Conservation (phyloP, 495 filamentous ascomycete genomes). For the Glonium stellatum region DNA sequence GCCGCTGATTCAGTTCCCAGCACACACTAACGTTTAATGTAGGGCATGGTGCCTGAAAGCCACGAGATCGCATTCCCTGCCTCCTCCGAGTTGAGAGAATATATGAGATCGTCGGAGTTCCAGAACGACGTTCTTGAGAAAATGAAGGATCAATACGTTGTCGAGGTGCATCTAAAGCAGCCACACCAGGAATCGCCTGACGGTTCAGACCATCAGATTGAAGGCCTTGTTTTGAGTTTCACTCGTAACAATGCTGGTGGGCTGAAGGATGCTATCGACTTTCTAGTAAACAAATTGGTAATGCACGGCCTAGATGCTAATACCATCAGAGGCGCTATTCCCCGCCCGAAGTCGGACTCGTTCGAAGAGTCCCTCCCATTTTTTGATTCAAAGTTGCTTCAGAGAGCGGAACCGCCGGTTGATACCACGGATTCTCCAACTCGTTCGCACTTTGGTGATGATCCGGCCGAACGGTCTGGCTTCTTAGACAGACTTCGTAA, state of each 20-base stretch:
- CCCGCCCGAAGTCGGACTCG: slow-evolving; percentile 93
- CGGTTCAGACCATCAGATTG: slow-evolving; percentile 31
- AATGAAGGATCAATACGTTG: slow-evolving; percentile 83
- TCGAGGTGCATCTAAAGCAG: slow-evolving; percentile 63
- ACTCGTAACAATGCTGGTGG: slow-evolving; percentile 96
- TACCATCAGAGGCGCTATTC: slow-evolving; percentile 85
- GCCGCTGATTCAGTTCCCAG: neutral
- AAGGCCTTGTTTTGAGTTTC: slow-evolving; percentile 62
- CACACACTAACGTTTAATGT: slow-evolving; percentile 29
- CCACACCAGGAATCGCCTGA: slow-evolving; percentile 30
- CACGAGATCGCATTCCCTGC: slow-evolving; percentile 83
- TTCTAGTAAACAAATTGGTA: slow-evolving; percentile 74
- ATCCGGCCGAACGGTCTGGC: slow-evolving; percentile 58
- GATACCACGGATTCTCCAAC: slow-evolving; percentile 75
- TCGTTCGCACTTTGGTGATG: slow-evolving; percentile 68
- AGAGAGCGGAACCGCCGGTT: slow-evolving; percentile 74
- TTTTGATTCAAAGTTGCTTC: slow-evolving; percentile 92
- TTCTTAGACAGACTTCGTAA: slow-evolving; percentile 86
- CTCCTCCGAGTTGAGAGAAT: slow-evolving; percentile 63
- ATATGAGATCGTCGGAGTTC: slow-evolving; percentile 73
- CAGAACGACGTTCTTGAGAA: slow-evolving; percentile 69
- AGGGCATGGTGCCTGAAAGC: slow-evolving; percentile 94
- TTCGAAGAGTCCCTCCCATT: slow-evolving; percentile 94
- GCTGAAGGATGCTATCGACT: slow-evolving; percentile 92
- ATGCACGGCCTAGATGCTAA: slow-evolving; percentile 76